A percentile compares a stretch with the other conserved stretches of the same genome.
phyloP scores from a whole-genome alignment of 306 rosid genomes.

The Cyclanthera cordifolia region DNA sequence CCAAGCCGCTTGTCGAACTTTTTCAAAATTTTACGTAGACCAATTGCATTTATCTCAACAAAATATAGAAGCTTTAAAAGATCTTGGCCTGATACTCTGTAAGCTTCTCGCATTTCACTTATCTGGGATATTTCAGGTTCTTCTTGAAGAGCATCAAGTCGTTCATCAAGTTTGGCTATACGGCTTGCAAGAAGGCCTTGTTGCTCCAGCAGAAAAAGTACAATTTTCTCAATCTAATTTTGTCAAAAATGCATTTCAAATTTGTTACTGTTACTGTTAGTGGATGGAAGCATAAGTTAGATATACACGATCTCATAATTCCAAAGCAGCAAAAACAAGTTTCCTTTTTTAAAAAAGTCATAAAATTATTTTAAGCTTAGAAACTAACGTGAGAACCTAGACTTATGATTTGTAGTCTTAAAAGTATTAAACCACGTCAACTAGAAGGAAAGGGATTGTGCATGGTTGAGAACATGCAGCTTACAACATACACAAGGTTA shows the following conservation, averaged over 20 bases:
- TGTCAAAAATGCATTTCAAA: constrained; percentile 11
- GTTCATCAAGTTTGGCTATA: constrained; percentile 62
- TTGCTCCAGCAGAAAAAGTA: constrained; percentile 92
- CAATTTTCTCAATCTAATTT: constrained; percentile 81
- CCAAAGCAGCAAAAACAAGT: no score
- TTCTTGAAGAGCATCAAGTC: constrained; percentile 47
- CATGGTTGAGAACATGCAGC: neutral
- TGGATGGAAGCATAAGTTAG: neutral
- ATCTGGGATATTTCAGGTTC: constrained; percentile 73
- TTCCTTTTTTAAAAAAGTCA: no score
- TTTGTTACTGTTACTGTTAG: no score
- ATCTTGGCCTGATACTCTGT: constrained; percentile 67
- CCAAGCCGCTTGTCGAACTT: constrained; percentile 96
- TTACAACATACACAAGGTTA: neutral
- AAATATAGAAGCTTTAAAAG: constrained; percentile 77
- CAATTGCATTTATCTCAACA: constrained; percentile 87
- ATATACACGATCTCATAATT: neutral
- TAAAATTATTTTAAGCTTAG: neutral
- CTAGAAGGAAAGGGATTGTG: neutral
- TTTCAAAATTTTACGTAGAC: constrained; percentile 95
- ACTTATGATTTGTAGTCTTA: constrained; percentile 7
- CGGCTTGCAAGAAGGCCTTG: constrained; percentile 93
- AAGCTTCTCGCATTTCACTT: constrained; percentile 60
- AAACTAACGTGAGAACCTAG: neutral
- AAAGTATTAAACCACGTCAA: no score